Evolutionary conservation across 2,329 filamentous ascomycete genomes (phyloP), one percentile per base, ranked within the genome.

Genomic region (Pseudogymnoascus pannorum): DNA sequence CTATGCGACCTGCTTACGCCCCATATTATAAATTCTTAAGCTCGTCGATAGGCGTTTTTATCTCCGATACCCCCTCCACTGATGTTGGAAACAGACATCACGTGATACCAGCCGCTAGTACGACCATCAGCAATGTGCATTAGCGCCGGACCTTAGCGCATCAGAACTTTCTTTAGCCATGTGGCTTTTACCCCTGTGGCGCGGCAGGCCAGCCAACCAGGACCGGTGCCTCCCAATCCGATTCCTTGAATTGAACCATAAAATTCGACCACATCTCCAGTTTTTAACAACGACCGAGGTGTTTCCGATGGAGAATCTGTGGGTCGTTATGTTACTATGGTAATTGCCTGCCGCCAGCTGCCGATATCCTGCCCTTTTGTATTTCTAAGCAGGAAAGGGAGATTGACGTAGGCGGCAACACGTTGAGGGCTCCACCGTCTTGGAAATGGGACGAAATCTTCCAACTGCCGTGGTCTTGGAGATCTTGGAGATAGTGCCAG

Each of bases 141-240:
- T 51, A 51, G 44, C 44, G 44, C n/a, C 7, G 16, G 8, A 31
- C 12, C 8, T 51, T 51, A 51, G 44, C 24, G 44, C 24, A 24
- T 51, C 44, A 51, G 44, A 51, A 31, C 44, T 31, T 51, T 31
- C 48, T 54, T 54, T 54, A 31, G 9, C 48, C 48, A 54, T 54
- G 48, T 54, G 48, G 48, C 48, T 54, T 18, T 6, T 31, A 31
- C 48, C 48, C 48, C 48, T 31, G 48, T 54, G 48, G 48, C 48
- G 26, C 48, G n/a, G 24, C 48, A 31, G 48, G 2, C 24, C 26
- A 54, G 24, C 48, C 48, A 54, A 54, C 48, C n/a, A 54, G n/a
- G 1, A 1, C 26, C 7, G n/a, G 8, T 54, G 48, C 26, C 24
- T 20, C 31, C 1, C 22, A 18, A 11, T 26, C 8, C 24, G 40